Base-by-base conservation (phyloP, 148 eudicot species). In the Chenopodium album region DNA sequence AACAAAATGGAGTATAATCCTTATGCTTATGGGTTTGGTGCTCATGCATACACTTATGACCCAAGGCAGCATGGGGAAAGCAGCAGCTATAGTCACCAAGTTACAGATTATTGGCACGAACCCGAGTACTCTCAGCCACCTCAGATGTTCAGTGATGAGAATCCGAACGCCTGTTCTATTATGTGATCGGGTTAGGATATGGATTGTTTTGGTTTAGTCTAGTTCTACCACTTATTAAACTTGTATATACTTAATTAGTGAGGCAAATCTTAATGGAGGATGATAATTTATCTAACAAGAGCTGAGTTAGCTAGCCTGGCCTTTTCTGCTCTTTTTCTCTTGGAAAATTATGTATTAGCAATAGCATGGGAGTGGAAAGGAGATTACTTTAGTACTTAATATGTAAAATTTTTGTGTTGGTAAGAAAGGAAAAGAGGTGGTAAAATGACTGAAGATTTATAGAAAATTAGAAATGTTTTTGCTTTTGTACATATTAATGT, bases 101-200 rank as follows among this genome's bases (percentile, higher is more conserved):
- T 83, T 12, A 79, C 62, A 3, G 84, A 82, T 20, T 80, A 89
- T 78, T 82, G 83, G 59, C 80, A 76, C 59, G 87, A 79, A 59
- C 87, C 86, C 0, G 89, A 88, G 2, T 86, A 78, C 10, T 85
- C 88, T 14, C 85, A 86, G 6, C 88, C 91, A 19, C 89, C 91
- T 0, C 92, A 86, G 50, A 84, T 89, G 91, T 91, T 91, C 34
- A 91, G 94, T 72, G 94, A 91, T 41, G 94, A 91, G 46, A 91
- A 91, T 77, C 94, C 94, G 19, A 88, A 91, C 75, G 94, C 91
- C 76, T 92, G 95, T 68, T 89, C 86, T 1, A 41, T 92, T 23
- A 92, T 92, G 95, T 92, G 91, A 90, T 20, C 7, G 68, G 13
- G 47, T 7, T 8, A 41, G 62, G 17, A 56, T 9, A 19, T 2